These are phyloP conservation scores for Emiliania huxleyi DNA, from an alignment of 78 protist species.

Conservation along the genomic window DNA sequence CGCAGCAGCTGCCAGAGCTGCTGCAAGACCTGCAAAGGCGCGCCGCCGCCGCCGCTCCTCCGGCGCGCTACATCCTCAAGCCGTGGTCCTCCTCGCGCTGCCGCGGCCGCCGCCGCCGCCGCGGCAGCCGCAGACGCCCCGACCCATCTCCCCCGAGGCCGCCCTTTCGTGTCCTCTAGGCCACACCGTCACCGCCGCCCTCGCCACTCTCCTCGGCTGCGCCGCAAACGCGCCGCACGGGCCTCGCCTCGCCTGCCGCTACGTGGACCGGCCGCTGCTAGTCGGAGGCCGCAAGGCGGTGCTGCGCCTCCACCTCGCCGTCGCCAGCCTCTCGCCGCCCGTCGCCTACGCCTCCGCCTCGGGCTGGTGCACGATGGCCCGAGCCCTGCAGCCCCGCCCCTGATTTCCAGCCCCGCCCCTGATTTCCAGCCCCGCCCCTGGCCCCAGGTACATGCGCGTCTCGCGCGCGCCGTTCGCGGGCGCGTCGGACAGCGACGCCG, in stretches of 20 bases:
- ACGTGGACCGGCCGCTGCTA: background rate
- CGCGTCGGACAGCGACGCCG: background rate
- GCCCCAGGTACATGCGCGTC: no score
- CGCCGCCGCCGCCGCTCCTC: background rate
- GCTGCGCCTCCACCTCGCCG: background rate
- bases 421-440: no score
- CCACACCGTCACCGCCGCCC: background rate
- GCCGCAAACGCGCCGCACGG: no score
- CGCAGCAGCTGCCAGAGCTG: background rate
- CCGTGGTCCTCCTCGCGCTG: background rate
- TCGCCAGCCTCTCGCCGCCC: background rate
- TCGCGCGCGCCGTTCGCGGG: background rate
- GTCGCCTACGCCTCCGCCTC: background rate
- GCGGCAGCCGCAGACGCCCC: no score
- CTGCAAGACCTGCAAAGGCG: background rate
- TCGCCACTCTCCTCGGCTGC: background rate
- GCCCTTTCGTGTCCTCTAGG: no score
- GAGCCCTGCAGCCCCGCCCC: no score
- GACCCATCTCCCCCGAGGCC: no score
- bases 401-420: no score
- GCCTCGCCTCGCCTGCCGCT: background rate
- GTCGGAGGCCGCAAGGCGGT: background rate
- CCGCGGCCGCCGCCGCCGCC: no score
- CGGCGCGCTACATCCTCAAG: background rate
- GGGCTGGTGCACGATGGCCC: no score